Conservation (phyloP, 805 yeast genomes). For the Candida manassasensis region DNA sequence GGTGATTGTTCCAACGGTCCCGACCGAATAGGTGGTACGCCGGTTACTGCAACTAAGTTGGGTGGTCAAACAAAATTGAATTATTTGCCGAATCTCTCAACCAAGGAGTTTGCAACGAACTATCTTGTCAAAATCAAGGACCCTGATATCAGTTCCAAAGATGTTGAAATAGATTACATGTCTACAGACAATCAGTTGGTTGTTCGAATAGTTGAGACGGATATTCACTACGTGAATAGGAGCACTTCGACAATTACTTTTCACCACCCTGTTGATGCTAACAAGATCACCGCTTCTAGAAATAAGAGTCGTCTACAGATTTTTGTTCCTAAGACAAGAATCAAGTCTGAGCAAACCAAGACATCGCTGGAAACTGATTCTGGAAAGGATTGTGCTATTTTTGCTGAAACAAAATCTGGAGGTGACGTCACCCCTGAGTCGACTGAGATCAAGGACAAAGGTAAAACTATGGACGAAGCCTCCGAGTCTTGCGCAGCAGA, state of each 20-base stretch:
- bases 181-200: not conserved
- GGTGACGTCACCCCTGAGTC: too few relatives aligned
- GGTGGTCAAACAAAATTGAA: not conserved
- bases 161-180: not conserved
- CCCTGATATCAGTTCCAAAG: not conserved
- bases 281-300: not conserved
- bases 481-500: too few relatives aligned
- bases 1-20: not conserved
- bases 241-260: not conserved
- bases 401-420: too few relatives aligned
- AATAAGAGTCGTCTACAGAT: not conserved
- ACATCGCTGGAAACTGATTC: too few relatives aligned
- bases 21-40: not conserved
- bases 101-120: not conserved
- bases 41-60: not conserved
- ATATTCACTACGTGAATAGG: not conserved
- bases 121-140: not conserved
- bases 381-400: too few relatives aligned
- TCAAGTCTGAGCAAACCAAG: too few relatives aligned
- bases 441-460: too few relatives aligned
- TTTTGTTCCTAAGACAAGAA: conserved; percentile 1
- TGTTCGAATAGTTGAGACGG: not conserved
- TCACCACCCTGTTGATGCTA: not conserved
- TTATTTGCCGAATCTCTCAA: not conserved
- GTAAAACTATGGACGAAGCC: too few relatives aligned